A percentile compares a stretch with the other conserved stretches of the same genome.
Evolutionary conservation across 2,329 filamentous ascomycete species (phyloP).

Genomic region (Sarocladiaceae sp.): DNA sequence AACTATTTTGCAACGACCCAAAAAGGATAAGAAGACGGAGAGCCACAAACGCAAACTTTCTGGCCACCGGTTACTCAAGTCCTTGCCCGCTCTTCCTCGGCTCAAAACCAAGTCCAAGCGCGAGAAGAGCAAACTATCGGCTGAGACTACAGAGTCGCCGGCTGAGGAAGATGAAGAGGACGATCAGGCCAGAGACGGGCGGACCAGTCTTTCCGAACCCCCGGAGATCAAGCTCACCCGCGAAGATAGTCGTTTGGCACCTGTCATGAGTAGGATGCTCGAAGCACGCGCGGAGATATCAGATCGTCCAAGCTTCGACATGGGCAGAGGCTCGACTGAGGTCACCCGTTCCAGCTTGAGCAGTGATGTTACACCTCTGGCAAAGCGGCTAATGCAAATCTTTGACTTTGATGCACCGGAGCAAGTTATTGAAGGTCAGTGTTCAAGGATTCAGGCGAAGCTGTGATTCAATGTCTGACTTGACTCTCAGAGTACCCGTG

Average conservation of each 20-base stretch:
- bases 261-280: conserved; percentile 72
- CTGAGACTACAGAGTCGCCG: conserved; percentile 19
- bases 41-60: conserved; percentile 54
- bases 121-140: conserved; percentile 33
- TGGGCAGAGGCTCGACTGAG: conserved; percentile 39
- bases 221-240: conserved; percentile 16
- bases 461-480: conserved; percentile 10
- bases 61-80: conserved; percentile 58
- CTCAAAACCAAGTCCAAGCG: conserved; percentile 36
- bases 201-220: conserved; percentile 10
- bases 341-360: conserved; percentile 24
- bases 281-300: conserved; percentile 63
- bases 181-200: conserved; percentile 22
- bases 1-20: conserved; percentile 29
- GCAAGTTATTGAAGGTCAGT: conserved; percentile 69
- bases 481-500: conserved; percentile 71
- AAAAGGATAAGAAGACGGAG: conserved; percentile 21
- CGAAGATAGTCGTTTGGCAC: conserved; percentile 48
- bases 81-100: conserved; percentile 53
- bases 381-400: conserved; percentile 70
- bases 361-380: conserved; percentile 52
- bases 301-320: conserved; percentile 50
- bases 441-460: not conserved
- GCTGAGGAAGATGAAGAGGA: conserved; percentile 21
- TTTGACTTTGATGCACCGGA: conserved; percentile 79